Evolutionary conservation across 768 basidiomycete genomes (phyloP).

Genomic region (Russula sp.): DNA sequence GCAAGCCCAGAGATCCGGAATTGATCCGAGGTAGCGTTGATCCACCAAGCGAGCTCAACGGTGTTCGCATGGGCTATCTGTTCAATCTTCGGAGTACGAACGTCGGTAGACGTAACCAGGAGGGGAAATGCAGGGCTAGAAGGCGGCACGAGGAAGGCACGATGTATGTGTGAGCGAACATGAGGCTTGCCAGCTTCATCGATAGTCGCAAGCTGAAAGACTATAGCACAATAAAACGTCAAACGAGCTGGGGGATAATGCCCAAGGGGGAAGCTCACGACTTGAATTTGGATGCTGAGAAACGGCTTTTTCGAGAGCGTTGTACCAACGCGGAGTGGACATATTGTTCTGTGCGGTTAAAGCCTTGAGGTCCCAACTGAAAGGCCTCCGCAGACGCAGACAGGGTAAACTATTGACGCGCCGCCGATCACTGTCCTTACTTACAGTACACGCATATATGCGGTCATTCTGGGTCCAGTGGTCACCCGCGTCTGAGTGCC

Average conservation of each 20-base stretch:
- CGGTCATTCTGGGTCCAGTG: no score
- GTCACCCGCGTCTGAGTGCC: no score
- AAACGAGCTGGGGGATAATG: background rate
- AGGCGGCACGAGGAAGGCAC: conserved; percentile 46
- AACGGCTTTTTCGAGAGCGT: conserved; percentile 27
- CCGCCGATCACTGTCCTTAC: no score
- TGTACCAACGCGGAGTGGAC: conserved; percentile 28
- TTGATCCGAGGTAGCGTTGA: conserved; percentile 58
- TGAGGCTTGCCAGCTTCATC: conserved; percentile 44
- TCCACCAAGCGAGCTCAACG: conserved; percentile 74
- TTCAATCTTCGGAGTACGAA: conserved; percentile 60
- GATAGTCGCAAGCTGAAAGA: conserved; percentile 55
- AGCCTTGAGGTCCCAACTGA: no score
- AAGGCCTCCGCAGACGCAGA: no score
- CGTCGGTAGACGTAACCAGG: conserved; percentile 63
- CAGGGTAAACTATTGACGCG: no score
- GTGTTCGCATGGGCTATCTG: conserved; percentile 46
- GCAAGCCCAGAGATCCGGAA: conserved; percentile 61
- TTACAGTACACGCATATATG: no score
- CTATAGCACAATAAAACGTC: conserved; percentile 32
- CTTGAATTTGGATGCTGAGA: conserved; percentile 26
- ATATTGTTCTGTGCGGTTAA: background rate
- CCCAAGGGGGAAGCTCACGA: conserved; percentile 17
- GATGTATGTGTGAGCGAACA: conserved; percentile 62
- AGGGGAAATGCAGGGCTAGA: conserved; percentile 47